phyloP scores from a whole-genome alignment of 202 grass and related monocot species.

The Elaeis oleifera region DNA sequence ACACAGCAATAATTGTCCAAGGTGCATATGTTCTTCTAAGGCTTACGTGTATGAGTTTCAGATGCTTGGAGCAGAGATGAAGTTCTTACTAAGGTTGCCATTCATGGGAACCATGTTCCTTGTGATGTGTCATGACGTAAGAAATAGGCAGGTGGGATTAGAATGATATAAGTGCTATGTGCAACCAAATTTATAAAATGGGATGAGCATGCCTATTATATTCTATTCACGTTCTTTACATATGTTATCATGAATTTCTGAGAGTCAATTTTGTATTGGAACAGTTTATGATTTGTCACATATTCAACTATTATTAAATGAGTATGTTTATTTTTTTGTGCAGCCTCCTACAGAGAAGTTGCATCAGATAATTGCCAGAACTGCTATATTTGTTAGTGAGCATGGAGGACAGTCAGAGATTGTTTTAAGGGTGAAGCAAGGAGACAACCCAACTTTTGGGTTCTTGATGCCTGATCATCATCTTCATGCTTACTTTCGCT shows the following conservation, averaged over 20 bases:
- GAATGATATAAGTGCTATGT: conserved; percentile 63
- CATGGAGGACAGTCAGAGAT: conserved; percentile 90
- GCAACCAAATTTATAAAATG: conserved; percentile 34
- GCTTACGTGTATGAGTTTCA: conserved; percentile 77
- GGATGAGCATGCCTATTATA: conserved; percentile 23
- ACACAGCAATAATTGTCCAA: conserved; percentile 52
- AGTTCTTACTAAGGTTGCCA: conserved; percentile 73
- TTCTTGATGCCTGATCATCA: conserved; percentile 81
- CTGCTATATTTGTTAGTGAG: conserved; percentile 68
- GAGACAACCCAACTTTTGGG: conserved; percentile 75
- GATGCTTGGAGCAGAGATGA: conserved; percentile 98
- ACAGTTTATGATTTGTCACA: conserved; percentile 22
- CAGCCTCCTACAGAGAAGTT: conserved; percentile 80
- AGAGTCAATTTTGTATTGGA: conserved; percentile 15
- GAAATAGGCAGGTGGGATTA: conserved; percentile 91
- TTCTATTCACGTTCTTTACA: conserved; percentile 27
- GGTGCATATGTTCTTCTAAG: conserved; percentile 79
- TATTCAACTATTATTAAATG: conserved; percentile 33
- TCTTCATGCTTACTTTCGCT: conserved; percentile 76
- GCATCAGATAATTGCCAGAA: conserved; percentile 91
- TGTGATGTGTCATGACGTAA: conserved; percentile 89
- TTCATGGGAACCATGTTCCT: conserved; percentile 48
- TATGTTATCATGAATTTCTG: conserved; percentile 2
- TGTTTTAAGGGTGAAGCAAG: conserved; percentile 89
- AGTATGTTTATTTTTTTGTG: conserved; percentile 18